These are phyloP conservation scores for Solanum hybrid DNA, from an alignment of 305 asterid species.

Conservation along the genomic window DNA sequence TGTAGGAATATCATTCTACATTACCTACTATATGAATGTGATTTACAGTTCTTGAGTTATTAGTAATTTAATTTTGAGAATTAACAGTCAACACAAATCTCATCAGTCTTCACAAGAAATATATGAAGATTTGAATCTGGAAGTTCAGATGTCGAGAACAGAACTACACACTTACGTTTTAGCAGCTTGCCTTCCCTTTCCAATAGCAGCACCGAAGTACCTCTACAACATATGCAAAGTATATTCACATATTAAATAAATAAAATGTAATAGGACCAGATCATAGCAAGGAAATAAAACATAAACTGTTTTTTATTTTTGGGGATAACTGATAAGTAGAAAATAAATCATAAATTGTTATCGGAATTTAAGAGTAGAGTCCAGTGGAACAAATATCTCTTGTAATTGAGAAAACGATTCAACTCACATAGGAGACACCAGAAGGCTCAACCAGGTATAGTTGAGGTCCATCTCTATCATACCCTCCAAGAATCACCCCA, in stretches of 20 bases:
- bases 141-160: neutral
- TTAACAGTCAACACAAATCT: neutral
- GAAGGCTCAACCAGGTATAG: constrained; percentile 89
- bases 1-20: neutral
- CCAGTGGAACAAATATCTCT: neutral
- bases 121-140: neutral
- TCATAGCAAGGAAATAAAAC: neutral
- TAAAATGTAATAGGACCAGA: neutral
- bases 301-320: neutral
- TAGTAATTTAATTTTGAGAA: neutral
- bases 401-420: neutral
- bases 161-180: constrained; percentile 43
- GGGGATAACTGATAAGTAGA: neutral
- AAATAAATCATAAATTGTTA: neutral
- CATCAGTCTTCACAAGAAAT: neutral
- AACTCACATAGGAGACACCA: constrained; percentile 75
- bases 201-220: constrained; percentile 70
- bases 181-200: constrained; percentile 78
- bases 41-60: neutral
- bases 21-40: neutral
- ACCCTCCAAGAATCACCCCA: constrained; percentile 94
- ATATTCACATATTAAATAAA: neutral
- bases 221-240: constrained; percentile 31
- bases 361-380: neutral
- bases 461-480: constrained; percentile 96